Evolutionary conservation across 2,329 filamentous ascomycete genomes (phyloP).

Genomic region (Myriosclerotinia scirpicola): DNA sequence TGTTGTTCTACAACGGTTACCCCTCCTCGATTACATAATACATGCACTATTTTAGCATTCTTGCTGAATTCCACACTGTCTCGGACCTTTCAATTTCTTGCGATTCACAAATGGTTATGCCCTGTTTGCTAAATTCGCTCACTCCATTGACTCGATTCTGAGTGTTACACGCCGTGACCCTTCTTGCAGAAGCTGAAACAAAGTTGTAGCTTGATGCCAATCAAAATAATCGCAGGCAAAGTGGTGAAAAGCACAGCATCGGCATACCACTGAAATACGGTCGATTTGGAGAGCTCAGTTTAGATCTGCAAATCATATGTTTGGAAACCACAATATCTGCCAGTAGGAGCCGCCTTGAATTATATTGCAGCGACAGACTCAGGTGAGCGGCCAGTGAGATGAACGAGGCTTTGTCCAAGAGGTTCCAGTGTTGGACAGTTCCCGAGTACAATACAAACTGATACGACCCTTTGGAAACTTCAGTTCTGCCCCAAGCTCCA

Average conservation of each 20-base stretch:
- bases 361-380: background rate
- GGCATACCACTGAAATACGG: background rate
- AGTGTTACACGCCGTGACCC: background rate
- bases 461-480: background rate
- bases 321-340: background rate
- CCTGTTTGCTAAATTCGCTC: background rate
- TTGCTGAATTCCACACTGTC: background rate
- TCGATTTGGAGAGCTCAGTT: background rate
- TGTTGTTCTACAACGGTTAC: background rate
- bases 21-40: background rate
- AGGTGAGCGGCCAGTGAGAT: background rate
- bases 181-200: background rate
- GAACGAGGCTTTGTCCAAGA: background rate
- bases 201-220: background rate
- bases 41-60: background rate
- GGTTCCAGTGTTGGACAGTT: background rate
- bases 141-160: background rate
- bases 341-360: background rate
- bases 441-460: background rate
- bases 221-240: background rate
- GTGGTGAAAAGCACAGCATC: constrained; percentile 2
- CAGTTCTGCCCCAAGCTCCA: background rate
- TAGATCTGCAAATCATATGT: background rate
- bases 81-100: background rate
- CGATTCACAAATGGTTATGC: constrained; percentile 8